These are phyloP conservation scores for Hsuehochloa calcarea DNA, from an alignment of 176 grass and related monocot genomes.

Conservation along the genomic window DNA sequence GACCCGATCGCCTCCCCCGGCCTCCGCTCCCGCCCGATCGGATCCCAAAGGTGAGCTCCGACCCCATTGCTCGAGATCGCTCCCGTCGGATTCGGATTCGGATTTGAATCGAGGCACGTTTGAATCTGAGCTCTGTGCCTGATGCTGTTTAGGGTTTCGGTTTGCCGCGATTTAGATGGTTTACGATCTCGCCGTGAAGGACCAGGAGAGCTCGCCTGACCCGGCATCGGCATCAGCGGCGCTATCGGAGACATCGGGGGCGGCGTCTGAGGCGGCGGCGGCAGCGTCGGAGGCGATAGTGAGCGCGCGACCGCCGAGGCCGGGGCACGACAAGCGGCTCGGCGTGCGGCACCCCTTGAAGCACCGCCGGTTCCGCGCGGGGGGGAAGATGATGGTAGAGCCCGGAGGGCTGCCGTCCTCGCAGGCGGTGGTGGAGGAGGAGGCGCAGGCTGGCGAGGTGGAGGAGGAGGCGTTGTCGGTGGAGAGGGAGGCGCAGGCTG, in stretches of 20 bases:
- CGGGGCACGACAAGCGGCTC: conserved; percentile 48
- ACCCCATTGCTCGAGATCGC: conserved; percentile 14
- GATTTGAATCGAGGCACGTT: not conserved
- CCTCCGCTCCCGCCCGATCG: conserved; percentile 19
- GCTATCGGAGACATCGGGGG: conserved; percentile 31
- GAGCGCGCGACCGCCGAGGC: not conserved
- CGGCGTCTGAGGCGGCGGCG: not conserved
- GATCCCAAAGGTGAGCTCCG: conserved; percentile 41
- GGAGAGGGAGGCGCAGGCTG: not conserved
- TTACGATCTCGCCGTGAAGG: conserved; percentile 71
- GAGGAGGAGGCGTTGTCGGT: conserved; percentile 29
- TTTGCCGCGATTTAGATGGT: conserved; percentile 62
- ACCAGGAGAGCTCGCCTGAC: conserved; percentile 41
- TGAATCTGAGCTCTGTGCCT: conserved; percentile 7
- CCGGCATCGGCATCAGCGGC: conserved; percentile 5
- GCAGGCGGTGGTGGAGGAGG: not conserved
- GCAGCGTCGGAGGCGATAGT: not conserved
- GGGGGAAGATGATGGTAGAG: conserved; percentile 60
- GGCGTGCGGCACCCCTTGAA: conserved; percentile 65
- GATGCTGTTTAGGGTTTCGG: conserved; percentile 11
- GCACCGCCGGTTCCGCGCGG: conserved; percentile 50
- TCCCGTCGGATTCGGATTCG: not conserved
- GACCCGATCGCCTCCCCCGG: conserved; percentile 26
- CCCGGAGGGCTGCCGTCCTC: conserved; percentile 28
- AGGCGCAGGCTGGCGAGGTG: conserved; percentile 29